Percentiles rank a stretch among this genome's conserved stretches.
These are phyloP conservation scores for Biscutella auriculata DNA, from an alignment of 441 rosid genomes.

Conservation along the genomic window DNA sequence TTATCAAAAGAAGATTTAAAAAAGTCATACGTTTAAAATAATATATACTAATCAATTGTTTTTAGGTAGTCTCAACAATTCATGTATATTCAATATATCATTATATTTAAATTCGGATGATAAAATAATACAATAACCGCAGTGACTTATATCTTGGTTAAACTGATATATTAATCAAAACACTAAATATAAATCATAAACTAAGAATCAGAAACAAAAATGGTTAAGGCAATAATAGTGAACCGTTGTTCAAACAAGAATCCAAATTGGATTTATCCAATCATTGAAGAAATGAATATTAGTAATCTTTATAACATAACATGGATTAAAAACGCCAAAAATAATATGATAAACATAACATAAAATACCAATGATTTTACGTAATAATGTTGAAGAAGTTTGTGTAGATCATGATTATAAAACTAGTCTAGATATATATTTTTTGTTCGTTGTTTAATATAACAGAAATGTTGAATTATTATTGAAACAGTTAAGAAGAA, in stretches of 20 bases:
- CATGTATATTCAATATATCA: too few species aligned
- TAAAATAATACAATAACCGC: too few species aligned
- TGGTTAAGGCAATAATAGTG: too few species aligned
- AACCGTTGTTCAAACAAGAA: constrained; percentile 12
- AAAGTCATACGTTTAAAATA: too few species aligned
- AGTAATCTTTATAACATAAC: neutral
- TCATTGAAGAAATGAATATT: constrained; percentile 8
- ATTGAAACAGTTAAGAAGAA: neutral
- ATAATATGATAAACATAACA: neutral
- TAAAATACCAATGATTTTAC: neutral
- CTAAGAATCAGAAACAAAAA: too few species aligned
- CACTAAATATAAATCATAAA: too few species aligned
- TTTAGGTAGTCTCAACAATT: too few species aligned
- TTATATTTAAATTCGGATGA: too few species aligned
- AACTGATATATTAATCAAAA: too few species aligned
- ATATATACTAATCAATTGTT: too few species aligned
- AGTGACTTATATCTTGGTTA: too few species aligned
- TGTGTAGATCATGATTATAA: neutral
- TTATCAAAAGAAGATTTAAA: too few species aligned
- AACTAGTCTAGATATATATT: neutral
- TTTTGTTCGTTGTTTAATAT: neutral
- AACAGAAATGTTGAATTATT: constrained; percentile 9
- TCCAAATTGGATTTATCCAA: constrained; percentile 1
- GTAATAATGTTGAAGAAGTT: neutral
- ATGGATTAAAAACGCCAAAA: neutral